phyloP scores from a whole-genome alignment of 106 monocot species.

The Acanthochlamys bracteata region DNA sequence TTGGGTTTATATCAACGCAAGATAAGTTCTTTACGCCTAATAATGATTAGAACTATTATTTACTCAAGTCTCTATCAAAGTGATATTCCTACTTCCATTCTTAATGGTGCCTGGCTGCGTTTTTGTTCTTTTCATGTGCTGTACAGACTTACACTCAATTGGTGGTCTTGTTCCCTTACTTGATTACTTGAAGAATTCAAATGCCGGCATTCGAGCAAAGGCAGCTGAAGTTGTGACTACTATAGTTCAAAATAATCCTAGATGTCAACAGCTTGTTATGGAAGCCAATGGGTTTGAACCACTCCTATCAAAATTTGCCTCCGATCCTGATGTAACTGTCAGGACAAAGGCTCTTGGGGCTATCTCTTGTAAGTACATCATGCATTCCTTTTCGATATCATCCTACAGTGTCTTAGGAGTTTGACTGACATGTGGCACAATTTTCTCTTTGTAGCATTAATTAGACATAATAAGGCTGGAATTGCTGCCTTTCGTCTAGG shows the following conservation, averaged over 20 bases:
- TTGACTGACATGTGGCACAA: neutral
- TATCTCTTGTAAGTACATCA: conserved; percentile 62
- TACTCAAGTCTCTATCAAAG: too few relatives aligned
- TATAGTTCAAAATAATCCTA: conserved; percentile 90
- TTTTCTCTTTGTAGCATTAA: conserved; percentile 27
- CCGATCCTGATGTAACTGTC: conserved; percentile 59
- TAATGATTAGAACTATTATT: too few relatives aligned
- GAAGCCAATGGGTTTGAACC: conserved; percentile 82
- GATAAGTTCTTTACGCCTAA: too few relatives aligned
- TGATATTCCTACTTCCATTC: too few relatives aligned
- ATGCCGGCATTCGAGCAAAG: conserved; percentile 75
- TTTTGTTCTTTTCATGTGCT: neutral
- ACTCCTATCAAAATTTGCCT: conserved; percentile 60
- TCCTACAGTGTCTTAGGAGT: neutral
- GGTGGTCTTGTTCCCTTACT: conserved; percentile 78
- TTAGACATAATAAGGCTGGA: conserved; percentile 51
- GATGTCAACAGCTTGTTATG: conserved; percentile 77
- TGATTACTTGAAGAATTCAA: conserved; percentile 63
- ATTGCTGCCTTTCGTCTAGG: conserved; percentile 50
- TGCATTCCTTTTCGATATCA: neutral
- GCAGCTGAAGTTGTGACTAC: conserved; percentile 81
- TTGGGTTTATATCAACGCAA: too few relatives aligned
- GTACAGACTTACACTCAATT: conserved; percentile 76
- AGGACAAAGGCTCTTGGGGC: conserved; percentile 93
- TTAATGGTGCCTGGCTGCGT: too few relatives aligned